Percentiles rank a stretch among this genome's conserved stretches.
These are phyloP conservation scores for Pichia sp. DNA, from an alignment of 1,139 yeast genomes.

Conservation along the genomic window DNA sequence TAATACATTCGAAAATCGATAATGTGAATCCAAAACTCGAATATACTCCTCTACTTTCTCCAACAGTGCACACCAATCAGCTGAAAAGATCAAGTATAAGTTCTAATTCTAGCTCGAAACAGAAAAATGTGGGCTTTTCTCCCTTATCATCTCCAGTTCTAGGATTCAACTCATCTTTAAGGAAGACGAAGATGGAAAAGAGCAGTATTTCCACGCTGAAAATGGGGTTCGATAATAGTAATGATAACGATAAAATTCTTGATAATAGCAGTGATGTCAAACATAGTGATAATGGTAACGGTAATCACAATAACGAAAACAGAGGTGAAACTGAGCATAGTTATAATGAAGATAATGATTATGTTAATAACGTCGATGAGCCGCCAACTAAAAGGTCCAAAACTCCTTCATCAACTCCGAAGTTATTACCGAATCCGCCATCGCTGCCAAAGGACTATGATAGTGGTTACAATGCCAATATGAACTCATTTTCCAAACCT, in stretches of 20 bases:
- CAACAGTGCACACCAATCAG: conserved; percentile 47
- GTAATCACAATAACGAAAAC: not conserved
- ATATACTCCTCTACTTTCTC: conserved; percentile 71
- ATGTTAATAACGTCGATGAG: not conserved
- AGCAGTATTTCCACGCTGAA: not conserved
- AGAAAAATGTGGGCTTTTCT: conserved; percentile 26
- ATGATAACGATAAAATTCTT: not conserved
- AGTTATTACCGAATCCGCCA: conserved; percentile 25
- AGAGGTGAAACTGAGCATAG: too few species aligned
- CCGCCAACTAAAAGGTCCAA: conserved; percentile 23
- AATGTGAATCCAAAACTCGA: conserved; percentile 18
- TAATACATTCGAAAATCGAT: too few species aligned
- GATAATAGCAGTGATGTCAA: not conserved
- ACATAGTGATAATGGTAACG: not conserved
- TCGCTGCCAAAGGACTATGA: conserved; percentile 2
- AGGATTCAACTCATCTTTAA: conserved; percentile 30
- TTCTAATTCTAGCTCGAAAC: conserved; percentile 22
- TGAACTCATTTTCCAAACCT: conserved; percentile 4
- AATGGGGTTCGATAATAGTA: not conserved
- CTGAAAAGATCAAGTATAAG: not conserved
- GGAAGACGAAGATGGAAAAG: not conserved
- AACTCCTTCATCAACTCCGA: conserved; percentile 31
- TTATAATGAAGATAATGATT: not conserved
- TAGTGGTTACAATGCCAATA: not conserved
- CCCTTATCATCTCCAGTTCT: conserved; percentile 64